Conservation (phyloP, 2,329 filamentous ascomycete genomes). For the Stemphylium beticola region DNA sequence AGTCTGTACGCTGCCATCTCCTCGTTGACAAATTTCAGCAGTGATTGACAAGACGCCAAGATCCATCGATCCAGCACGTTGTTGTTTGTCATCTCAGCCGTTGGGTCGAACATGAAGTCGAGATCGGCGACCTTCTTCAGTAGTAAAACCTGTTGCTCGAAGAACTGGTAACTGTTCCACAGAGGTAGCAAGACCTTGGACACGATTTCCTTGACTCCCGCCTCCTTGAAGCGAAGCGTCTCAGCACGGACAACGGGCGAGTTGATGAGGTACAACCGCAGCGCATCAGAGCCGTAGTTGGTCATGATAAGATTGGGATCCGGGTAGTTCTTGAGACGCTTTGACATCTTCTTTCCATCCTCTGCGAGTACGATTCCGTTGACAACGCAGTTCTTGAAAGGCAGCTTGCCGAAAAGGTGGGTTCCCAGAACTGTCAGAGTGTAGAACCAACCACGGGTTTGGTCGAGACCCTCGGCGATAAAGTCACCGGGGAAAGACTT, state of each 20-base stretch:
- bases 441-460: constrained; percentile 97
- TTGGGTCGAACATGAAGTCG: constrained; percentile 79
- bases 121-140: constrained; percentile 83
- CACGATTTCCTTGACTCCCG: constrained; percentile 92
- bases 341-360: constrained; percentile 99
- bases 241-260: constrained; percentile 93
- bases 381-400: constrained; percentile 96
- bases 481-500: constrained; percentile 89
- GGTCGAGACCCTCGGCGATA: constrained; percentile 90
- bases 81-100: constrained; percentile 74
- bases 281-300: constrained; percentile 88
- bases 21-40: constrained; percentile 88
- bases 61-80: constrained; percentile 99
- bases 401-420: constrained; percentile 81
- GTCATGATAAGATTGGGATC: constrained; percentile 83
- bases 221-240: constrained; percentile 87
- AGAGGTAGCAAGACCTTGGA: constrained; percentile 87
- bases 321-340: constrained; percentile 94
- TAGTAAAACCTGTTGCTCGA: constrained; percentile 83
- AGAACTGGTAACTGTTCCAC: constrained; percentile 98
- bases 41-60: constrained; percentile 86
- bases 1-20: constrained; percentile 78
- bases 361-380: constrained; percentile 94
- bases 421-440: constrained; percentile 87
- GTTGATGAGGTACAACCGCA: constrained; percentile 95